Conservation (phyloP, 805 yeast species). For the Starmerella stigmatis region DNA sequence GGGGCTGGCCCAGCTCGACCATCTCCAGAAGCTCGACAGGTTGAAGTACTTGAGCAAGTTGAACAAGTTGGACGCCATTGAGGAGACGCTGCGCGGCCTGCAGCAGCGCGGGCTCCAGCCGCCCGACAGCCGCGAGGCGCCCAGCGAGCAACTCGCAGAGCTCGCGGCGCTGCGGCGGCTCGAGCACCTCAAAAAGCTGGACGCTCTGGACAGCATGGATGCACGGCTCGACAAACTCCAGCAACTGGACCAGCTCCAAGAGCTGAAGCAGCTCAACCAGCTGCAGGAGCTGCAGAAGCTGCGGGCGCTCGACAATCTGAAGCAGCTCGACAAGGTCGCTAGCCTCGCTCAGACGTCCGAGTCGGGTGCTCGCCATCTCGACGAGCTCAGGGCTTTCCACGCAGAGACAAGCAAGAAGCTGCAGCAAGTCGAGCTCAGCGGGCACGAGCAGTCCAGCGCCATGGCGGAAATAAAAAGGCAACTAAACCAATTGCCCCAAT, state of each 20-base stretch:
- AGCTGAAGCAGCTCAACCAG: slow-evolving; percentile 8
- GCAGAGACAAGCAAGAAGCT: neutral
- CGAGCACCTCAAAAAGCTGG: slow-evolving; percentile 13
- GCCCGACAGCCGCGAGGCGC: too few species aligned
- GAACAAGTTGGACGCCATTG: slow-evolving; percentile 13
- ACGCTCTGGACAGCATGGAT: slow-evolving; percentile 4
- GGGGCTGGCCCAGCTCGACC: slow-evolving; percentile 25
- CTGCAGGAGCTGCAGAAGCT: slow-evolving; percentile 16
- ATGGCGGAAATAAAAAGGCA: neutral
- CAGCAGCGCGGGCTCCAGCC: too few species aligned
- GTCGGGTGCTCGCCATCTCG: neutral
- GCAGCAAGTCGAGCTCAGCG: neutral
- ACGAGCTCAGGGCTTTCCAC: slow-evolving; percentile 1
- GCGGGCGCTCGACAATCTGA: slow-evolving; percentile 19
- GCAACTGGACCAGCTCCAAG: slow-evolving; percentile 7
- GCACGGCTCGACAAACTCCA: slow-evolving; percentile 2
- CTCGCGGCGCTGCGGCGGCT: slow-evolving; percentile 9
- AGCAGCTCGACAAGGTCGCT: slow-evolving; percentile 3
- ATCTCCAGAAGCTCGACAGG: slow-evolving; percentile 20
- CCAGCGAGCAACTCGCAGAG: slow-evolving; percentile 7
- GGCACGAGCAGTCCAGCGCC: neutral
- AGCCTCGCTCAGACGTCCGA: neutral
- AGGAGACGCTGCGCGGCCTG: slow-evolving; percentile 5
- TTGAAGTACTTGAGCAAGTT: slow-evolving; percentile 10
- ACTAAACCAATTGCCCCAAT: too few species aligned